Evolutionary conservation across 306 rosid species (phyloP), one percentile per base, ranked within the genome.

Genomic region (Pyrus betulifolia): DNA sequence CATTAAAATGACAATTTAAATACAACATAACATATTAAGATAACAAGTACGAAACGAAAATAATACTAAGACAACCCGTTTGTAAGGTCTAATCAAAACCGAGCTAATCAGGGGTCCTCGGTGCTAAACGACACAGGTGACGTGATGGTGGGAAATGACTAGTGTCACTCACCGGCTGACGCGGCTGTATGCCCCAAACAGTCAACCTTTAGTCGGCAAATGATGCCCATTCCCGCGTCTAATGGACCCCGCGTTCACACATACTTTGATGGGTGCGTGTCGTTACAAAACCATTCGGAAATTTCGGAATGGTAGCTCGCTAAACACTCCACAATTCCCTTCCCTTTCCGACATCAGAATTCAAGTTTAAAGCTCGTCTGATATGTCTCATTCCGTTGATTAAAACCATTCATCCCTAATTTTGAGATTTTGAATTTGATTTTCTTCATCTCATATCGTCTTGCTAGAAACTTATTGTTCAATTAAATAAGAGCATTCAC

Each of bases 381-480:
- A 2, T 42, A 8, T 5, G 55, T 51, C 8, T 51, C 21, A 2
- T 15, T 17, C 55, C 8, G 21, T 51, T 51, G 55, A 51, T 18
- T 2, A 51, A 51, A 49, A 17, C 2, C 21, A 51, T 51, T 51
- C 21, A 15, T 51, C 55, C 3, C 8, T 2, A 5, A 49, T 6
- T 51, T 51, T 3, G 8, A 51, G 21, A 15, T 5, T 51, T 51
- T 1, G 1, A 51, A 21, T 51, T 17, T 17, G 8, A 51, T 51
- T 51, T 49, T 51, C 3, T 51, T 15, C 21, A 5, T 2, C 3
- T 51, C 21, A 2, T 15, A 17, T 51, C 3, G 8, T 2, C 3
- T 51, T 51, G 55, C 1, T 15, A 0, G 21, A 0, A 49, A 15
- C 1, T 5, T 15, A 0, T 49, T 0, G 8, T 4, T 49, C 1